Base-by-base conservation (phyloP, 2,329 filamentous ascomycete genomes). In the Verticillium dahliae region DNA sequence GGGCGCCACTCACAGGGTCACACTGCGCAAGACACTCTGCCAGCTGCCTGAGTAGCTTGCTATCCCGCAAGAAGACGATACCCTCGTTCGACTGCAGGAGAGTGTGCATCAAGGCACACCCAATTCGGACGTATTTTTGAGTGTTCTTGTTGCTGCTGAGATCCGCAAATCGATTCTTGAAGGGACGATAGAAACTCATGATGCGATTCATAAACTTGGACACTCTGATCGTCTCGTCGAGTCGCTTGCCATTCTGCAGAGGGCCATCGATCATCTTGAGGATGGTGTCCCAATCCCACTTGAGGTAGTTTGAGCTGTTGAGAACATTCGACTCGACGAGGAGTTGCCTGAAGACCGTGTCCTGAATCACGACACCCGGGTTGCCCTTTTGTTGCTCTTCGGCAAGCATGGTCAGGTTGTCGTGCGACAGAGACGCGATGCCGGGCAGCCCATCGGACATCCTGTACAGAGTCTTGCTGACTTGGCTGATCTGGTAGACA, bases 251-350 rank as follows among this genome's bases (percentile, higher is more conserved):
- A 66, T 92, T 96, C 31, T 92, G 89, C 27, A 99, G 77, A 1
- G 96, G 95, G 0, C 95, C 96, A 71, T 98, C 94, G 39, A 99
- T 93, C 59, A 98, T 87, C 68, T 89, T 90, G 62, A 93, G 84
- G 52, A 99, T 92, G 41, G 96, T 80, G 64, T 96, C 92, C 95
- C 96, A 99, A 71, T 96, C 94, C 95, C 95, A 99, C 73, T 99
- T 99, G 45, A 87, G 81, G 70, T 90, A 97, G 68, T 96, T 97
- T 64, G 92, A 92, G 63, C 91, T 95, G 65, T 89, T 91, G 56
- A 98, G 79, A 2, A 99, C 92, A 60, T 92, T 88, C 4, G 91
- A 95, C 63, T 98, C 90, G 18, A 92, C 78, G 34, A 88, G 70
- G 2, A 88, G 75, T 69, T 88, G 85, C 22, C 86, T 81, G 67